These are phyloP conservation scores for Dactylellina parvicollis DNA, from an alignment of 2,329 filamentous ascomycete species.

Conservation along the genomic window DNA sequence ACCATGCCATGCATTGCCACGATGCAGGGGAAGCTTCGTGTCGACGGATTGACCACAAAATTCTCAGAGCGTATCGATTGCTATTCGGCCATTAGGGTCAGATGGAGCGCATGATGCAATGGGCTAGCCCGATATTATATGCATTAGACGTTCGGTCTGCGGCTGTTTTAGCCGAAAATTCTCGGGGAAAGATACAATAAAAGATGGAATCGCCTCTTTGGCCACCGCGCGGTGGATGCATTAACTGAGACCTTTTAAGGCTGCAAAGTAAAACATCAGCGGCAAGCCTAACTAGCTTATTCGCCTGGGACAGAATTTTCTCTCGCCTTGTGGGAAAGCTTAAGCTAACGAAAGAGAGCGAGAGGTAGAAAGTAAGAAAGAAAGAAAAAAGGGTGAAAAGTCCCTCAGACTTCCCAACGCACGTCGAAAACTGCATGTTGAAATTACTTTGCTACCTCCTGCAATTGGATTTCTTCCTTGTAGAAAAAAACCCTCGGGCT, in stretches of 20 bases:
- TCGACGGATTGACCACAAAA: too few relatives aligned
- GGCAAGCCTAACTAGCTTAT: background rate
- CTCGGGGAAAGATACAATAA: too few relatives aligned
- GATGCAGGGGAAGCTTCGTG: too few relatives aligned
- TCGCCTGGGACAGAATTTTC: background rate
- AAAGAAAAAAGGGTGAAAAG: background rate
- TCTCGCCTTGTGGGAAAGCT: background rate
- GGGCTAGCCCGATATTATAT: too few relatives aligned
- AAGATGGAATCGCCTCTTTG: background rate
- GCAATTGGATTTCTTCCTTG: background rate
- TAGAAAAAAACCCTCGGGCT: background rate
- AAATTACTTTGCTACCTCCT: background rate
- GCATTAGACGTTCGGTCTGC: too few relatives aligned
- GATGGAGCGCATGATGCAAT: too few relatives aligned
- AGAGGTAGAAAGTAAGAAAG: background rate
- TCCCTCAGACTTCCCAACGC: background rate
- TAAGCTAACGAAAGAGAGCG: background rate
- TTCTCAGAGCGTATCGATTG: too few relatives aligned
- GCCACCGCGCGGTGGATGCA: background rate
- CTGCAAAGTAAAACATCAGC: constrained; percentile 6
- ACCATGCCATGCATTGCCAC: too few relatives aligned
- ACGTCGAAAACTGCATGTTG: too few relatives aligned
- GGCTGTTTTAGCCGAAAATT: too few relatives aligned
- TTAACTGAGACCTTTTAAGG: constrained; percentile 24
- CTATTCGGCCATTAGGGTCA: too few relatives aligned